phyloP scores from a whole-genome alignment of 202 grass and related monocot species.

The Setaria italica region DNA sequence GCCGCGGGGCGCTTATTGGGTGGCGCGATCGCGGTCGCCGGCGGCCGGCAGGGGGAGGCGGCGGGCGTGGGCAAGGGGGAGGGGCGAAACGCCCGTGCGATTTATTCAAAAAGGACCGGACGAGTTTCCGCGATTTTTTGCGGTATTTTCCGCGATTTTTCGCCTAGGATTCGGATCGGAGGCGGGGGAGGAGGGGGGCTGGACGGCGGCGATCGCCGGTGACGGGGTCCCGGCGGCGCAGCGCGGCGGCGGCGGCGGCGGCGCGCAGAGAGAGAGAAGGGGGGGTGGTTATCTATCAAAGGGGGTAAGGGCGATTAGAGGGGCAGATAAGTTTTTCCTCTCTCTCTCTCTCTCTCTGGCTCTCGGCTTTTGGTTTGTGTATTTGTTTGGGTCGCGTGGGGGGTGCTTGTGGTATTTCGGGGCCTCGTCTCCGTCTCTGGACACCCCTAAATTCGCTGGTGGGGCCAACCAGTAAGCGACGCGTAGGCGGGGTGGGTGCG shows the following conservation, averaged over 20 bases:
- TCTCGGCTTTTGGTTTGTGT: constrained; percentile 31
- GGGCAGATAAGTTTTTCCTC: constrained; percentile 60
- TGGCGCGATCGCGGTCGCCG: constrained; percentile 53
- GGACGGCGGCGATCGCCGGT: constrained; percentile 42
- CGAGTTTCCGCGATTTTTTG: constrained; percentile 53
- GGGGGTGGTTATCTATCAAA: constrained; percentile 62
- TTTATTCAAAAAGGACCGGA: constrained; percentile 51
- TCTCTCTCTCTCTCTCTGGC: constrained; percentile 27
- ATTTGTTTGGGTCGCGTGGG: constrained; percentile 7
- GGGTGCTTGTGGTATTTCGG: constrained; percentile 29
- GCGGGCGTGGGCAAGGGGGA: not conserved
- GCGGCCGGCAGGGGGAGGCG: constrained; percentile 6
- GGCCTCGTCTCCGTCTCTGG: not conserved
- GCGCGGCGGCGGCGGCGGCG: constrained; percentile 63
- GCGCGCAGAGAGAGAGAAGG: not conserved
- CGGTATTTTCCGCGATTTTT: constrained; percentile 54
- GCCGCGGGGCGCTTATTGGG: not conserved
- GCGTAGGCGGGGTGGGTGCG: not conserved
- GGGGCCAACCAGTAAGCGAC: constrained; percentile 42
- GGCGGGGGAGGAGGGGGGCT: constrained; percentile 8
- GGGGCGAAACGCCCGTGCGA: constrained; percentile 44
- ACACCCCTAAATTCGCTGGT: constrained; percentile 34
- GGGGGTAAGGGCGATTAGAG: constrained; percentile 56
- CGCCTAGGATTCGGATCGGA: constrained; percentile 42
- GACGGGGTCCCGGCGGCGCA: constrained; percentile 22